phyloP scores from a whole-genome alignment of 306 rosid genomes.

The Cucurbita ficifolia region DNA sequence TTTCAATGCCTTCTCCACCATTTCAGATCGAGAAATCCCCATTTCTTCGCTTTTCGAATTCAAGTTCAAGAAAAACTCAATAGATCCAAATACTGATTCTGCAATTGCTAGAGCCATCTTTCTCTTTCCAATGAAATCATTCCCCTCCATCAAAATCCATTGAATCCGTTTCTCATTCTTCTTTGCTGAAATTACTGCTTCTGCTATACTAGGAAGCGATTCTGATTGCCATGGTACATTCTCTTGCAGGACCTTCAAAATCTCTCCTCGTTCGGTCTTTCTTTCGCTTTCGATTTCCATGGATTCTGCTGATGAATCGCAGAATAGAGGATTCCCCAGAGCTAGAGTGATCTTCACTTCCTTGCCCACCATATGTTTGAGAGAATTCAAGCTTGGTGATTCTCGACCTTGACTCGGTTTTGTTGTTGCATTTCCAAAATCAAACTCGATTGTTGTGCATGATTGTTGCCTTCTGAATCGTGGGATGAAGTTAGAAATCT shows the following conservation, averaged over 20 bases:
- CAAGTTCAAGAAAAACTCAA: conserved; percentile 35
- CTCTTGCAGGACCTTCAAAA: conserved; percentile 62
- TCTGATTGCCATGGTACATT: conserved; percentile 96
- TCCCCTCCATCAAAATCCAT: conserved; percentile 73
- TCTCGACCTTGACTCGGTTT: conserved; percentile 20
- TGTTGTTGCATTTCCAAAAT: conserved; percentile 30
- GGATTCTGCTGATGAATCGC: conserved; percentile 33
- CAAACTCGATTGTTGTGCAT: conserved; percentile 64
- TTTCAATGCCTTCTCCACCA: conserved; percentile 34
- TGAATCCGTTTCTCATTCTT: conserved; percentile 13
- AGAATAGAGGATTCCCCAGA: conserved; percentile 48
- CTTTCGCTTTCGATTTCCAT: conserved; percentile 28
- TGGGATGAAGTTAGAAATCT: conserved; percentile 31
- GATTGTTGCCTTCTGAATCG: conserved; percentile 57
- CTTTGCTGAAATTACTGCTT: conserved; percentile 35
- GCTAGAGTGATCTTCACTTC: conserved; percentile 72
- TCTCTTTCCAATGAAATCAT: conserved; percentile 55
- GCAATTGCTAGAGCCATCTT: conserved; percentile 57
- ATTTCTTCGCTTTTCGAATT: conserved; percentile 26
- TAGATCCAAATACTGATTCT: conserved; percentile 61
- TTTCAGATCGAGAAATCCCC: conserved; percentile 21
- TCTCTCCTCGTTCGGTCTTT: conserved; percentile 32
- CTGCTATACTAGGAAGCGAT: conserved; percentile 54
- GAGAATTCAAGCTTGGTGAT: conserved; percentile 33
- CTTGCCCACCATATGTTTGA: conserved; percentile 37